phyloP scores from a whole-genome alignment of 2,329 filamentous ascomycete genomes.

The Thielaviopsis ethacetica region DNA sequence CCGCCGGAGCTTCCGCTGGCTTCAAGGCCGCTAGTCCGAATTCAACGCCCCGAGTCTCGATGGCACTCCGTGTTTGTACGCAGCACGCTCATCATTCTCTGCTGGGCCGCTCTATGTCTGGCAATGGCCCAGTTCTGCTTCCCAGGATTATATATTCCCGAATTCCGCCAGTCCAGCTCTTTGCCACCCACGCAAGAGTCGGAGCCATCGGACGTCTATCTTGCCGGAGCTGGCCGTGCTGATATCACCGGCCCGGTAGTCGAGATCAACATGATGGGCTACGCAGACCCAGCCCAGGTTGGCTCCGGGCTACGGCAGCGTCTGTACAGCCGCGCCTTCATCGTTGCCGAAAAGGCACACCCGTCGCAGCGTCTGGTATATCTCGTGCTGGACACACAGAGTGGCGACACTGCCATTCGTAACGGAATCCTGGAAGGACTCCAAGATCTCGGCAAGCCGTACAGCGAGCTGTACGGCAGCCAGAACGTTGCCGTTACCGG shows the following conservation, averaged over 20 bases:
- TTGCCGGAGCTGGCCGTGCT: constrained; percentile 39
- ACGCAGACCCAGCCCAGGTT: constrained; percentile 69
- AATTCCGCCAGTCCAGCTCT: not conserved
- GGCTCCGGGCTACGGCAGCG: constrained; percentile 77
- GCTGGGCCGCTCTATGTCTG: not conserved
- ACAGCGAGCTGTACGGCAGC: constrained; percentile 52
- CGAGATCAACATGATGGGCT: constrained; percentile 82
- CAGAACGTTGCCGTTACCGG: constrained; percentile 80
- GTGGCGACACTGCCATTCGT: constrained; percentile 75
- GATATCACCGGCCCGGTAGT: constrained; percentile 61
- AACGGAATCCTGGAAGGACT: constrained; percentile 74
- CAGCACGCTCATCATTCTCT: not conserved
- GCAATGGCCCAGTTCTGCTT: not conserved
- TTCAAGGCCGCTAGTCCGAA: not conserved
- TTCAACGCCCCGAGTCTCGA: not conserved
- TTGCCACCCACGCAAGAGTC: not conserved
- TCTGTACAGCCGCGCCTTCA: constrained; percentile 78
- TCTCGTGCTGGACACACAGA: constrained; percentile 70
- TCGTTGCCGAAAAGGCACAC: constrained; percentile 52
- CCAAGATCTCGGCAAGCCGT: constrained; percentile 50
- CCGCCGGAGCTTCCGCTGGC: not conserved
- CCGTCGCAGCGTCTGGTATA: constrained; percentile 67
- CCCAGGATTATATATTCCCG: not conserved
- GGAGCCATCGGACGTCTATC: constrained; percentile 20
- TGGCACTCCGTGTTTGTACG: not conserved